Conservation (phyloP, 1,284 basidiomycete genomes). For the Apiotrichum montevideense region DNA sequence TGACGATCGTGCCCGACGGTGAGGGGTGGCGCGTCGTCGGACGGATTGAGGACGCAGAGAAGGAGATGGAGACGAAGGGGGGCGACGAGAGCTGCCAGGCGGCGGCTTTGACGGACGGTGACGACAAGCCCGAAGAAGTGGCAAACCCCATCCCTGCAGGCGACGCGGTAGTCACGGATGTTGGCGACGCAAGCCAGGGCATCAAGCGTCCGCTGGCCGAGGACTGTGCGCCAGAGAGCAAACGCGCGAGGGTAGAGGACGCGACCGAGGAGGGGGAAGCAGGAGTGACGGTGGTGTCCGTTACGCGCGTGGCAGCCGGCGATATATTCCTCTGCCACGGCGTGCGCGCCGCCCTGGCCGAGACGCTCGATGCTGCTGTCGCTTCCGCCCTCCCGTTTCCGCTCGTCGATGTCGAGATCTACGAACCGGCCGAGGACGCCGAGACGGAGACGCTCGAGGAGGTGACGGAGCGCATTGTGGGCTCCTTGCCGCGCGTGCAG, state of each 20-base stretch:
- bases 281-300: neutral
- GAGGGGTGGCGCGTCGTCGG: conserved; percentile 27
- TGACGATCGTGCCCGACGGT: conserved; percentile 35
- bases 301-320: conserved; percentile 24
- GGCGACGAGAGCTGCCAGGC: neutral
- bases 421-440: conserved; percentile 41
- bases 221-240: neutral
- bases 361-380: conserved; percentile 16
- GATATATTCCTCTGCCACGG: conserved; percentile 43
- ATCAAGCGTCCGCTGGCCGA: conserved; percentile 9
- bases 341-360: conserved; percentile 23
- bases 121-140: neutral
- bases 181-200: neutral
- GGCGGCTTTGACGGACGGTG: neutral
- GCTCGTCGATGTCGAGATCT: conserved; percentile 41
- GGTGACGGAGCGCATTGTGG: conserved; percentile 35
- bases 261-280: neutral
- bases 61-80: neutral
- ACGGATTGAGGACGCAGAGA: neutral
- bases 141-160: neutral
- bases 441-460: conserved; percentile 40
- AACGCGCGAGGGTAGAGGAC: conserved; percentile 11
- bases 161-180: neutral
- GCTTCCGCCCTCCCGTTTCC: conserved; percentile 38
- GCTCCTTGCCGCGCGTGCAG: conserved; percentile 37